phyloP scores from a whole-genome alignment of 1,284 basidiomycete species.

The Fomes fomentarius region DNA sequence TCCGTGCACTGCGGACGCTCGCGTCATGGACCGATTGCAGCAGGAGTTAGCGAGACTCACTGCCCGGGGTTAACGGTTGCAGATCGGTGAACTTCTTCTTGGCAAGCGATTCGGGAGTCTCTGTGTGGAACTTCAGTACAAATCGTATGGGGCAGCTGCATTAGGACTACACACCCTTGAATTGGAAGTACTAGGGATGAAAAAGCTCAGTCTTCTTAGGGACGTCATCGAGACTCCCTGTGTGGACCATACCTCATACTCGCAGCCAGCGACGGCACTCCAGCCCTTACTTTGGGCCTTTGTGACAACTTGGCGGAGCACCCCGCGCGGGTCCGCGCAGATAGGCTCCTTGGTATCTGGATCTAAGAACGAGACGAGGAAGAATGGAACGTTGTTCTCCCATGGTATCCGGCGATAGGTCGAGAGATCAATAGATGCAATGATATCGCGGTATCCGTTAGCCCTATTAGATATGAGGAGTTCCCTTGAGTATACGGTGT shows the following conservation, averaged over 20 bases:
- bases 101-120: slow-evolving; percentile 75
- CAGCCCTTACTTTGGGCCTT: slow-evolving; percentile 53
- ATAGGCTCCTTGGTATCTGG: slow-evolving; percentile 81
- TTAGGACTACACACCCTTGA: slow-evolving; percentile 60
- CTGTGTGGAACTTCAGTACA: slow-evolving; percentile 41
- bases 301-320: slow-evolving; percentile 67
- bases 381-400: slow-evolving; percentile 93
- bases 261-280: slow-evolving; percentile 79
- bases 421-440: slow-evolving; percentile 83
- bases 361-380: slow-evolving; percentile 89
- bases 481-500: slow-evolving; percentile 81
- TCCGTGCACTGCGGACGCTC: slow-evolving; percentile 74
- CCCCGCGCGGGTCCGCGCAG: slow-evolving; percentile 82
- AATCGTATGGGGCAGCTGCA: not conserved
- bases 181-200: slow-evolving; percentile 88
- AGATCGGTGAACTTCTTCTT: slow-evolving; percentile 82
- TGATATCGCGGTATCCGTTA: slow-evolving; percentile 91
- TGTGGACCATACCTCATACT: slow-evolving; percentile 90
- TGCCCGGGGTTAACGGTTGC: slow-evolving; percentile 87
- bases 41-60: slow-evolving; percentile 48
- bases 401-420: slow-evolving; percentile 89
- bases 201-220: too few relatives aligned
- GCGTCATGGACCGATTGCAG: not conserved
- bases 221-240: too few relatives aligned
- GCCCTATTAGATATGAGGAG: slow-evolving; percentile 87